Base-by-base conservation (phyloP, 2,329 filamentous ascomycete species). In the Trichoderma koningiopsis region DNA sequence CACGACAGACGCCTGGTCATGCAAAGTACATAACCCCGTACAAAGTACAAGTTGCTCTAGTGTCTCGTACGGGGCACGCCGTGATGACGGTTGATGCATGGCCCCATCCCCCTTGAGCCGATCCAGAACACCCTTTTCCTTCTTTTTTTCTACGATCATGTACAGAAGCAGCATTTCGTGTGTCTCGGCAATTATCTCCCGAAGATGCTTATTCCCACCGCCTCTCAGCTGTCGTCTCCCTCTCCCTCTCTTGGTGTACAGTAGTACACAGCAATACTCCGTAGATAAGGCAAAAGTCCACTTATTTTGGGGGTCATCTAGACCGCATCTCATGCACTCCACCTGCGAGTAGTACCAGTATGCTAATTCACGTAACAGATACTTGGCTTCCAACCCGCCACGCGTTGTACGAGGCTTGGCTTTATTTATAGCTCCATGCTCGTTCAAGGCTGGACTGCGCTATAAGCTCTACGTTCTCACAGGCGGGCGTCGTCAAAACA, bases 231-330 rank as follows among this genome's bases (percentile, higher is more conserved):
- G 5, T 33, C n/a, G 5, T 33, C n/a, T 7, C 22, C 10, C 31
- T 43, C 49, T 40, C 37, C 27, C 27, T 55, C 13, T 31, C n/a
- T 24, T 24, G 22, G 16, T 19, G 16, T 7, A 40, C 37, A 40
- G 14, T 40, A 19, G 37, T 33, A 22, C 47, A 7, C 24, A 22
- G 52, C 13, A 31, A 19, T 56, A 49, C n/a, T 49, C 47, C 47
- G 53, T 66, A 49, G 43, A 62, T 63, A 66, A 47, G 61, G 49
- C 29, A 37, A 13, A 53, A 29, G 29, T 66, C 62, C 62, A 66
- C 57, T 35, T 64, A 64, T 33, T 40, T 62, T 55, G 61, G 61
- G 61, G 61, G 52, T 64, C 61, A 55, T 27, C 33, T 29, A 43
- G 49, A 64, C 49, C 33, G 27, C 59, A 62, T 22, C 47, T 52